These are phyloP conservation scores for Plectosphaerella cucumerina DNA, from an alignment of 2,329 filamentous ascomycete genomes.

Conservation along the genomic window DNA sequence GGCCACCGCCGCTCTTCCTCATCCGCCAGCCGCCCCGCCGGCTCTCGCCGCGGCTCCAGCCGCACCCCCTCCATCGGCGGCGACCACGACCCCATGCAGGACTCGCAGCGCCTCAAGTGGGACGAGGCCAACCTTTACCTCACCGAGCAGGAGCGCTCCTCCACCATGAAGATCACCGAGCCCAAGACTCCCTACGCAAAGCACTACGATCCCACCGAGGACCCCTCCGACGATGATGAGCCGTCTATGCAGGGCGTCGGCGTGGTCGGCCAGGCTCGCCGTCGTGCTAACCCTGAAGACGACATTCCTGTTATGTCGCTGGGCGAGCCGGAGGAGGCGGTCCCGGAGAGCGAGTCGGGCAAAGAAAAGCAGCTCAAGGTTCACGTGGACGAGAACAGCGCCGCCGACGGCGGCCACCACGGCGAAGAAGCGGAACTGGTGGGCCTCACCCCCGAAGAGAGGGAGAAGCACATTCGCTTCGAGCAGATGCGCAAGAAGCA, in stretches of 20 bases:
- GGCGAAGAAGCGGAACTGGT: slow-evolving; percentile 52
- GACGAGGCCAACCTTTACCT: slow-evolving; percentile 97
- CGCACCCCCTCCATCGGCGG: slow-evolving; percentile 39
- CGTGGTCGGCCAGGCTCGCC: slow-evolving; percentile 43
- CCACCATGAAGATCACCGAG: slow-evolving; percentile 98
- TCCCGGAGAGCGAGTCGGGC: slow-evolving; percentile 44
- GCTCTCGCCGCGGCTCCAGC: slow-evolving; percentile 69
- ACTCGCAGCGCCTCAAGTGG: slow-evolving; percentile 83
- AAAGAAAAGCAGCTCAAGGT: slow-evolving; percentile 40
- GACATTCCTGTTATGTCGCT: slow-evolving; percentile 91
- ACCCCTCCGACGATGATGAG: slow-evolving; percentile 77
- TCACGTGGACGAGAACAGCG: slow-evolving; percentile 63
- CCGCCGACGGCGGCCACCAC: slow-evolving; percentile 48
- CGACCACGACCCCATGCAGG: slow-evolving; percentile 42
- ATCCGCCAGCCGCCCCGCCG: slow-evolving; percentile 54
- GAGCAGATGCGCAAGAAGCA: slow-evolving; percentile 91
- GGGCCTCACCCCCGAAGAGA: slow-evolving; percentile 65
- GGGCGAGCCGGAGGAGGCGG: slow-evolving; percentile 81
- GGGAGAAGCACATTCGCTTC: slow-evolving; percentile 88
- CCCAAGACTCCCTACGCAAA: slow-evolving; percentile 96
- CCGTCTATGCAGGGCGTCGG: slow-evolving; percentile 56
- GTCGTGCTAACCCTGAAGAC: slow-evolving; percentile 36
- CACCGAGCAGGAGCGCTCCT: slow-evolving; percentile 90
- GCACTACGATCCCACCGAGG: slow-evolving; percentile 85
- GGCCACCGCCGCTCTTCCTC: slow-evolving; percentile 83